Base-by-base conservation (phyloP, 2,329 filamentous ascomycete species). In the Apiospora pterosperma region DNA sequence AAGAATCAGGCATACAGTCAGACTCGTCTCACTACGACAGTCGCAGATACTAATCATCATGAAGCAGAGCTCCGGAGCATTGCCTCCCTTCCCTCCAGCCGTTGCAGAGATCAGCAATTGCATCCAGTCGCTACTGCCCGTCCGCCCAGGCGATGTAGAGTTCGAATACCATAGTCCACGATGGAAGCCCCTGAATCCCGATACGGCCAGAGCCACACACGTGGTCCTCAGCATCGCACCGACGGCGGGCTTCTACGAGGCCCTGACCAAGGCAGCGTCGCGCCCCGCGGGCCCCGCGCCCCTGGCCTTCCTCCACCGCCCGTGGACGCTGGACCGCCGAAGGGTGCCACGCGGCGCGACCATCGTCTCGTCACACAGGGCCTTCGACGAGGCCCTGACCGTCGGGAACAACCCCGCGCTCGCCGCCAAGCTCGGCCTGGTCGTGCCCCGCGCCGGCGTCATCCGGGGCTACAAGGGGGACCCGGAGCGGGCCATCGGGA, bases 381-480 rank as follows among this genome's bases (percentile, higher is more conserved):
- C 66, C 7, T 68, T 68, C 36, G 68, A 69, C 55, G 68, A 69
- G 63, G 63, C 64, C 31, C 61, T 69, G 7, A 70, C 68, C 2
- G 64, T 67, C 11, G 68, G 68, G 31, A 65, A 67, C 39, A 70
- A 68, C 59, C 28, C 36, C 3, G 65, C 63, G 5, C 64, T 70
- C 8, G 67, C 64, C 11, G 39, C 62, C 14, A 28, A 39, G 21
- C 42, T 68, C 1, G 64, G 63, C 12, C 59, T 68, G 59, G 64
- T 44, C 6, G 23, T 63, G 12, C 44, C n/a, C 19, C 36, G 21
- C 1, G 28, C 64, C 16, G 38, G 28, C 25, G 59, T 64, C 23
- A 63, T 70, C 12, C 64, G 60, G 23, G 67, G 68, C 19, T 69
- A 70, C 61, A 67, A 69, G 41, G 66, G 67, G 1, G 62, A 66